phyloP scores from a whole-genome alignment of 495 filamentous ascomycete genomes.

The Talaromyces stipitatus region DNA sequence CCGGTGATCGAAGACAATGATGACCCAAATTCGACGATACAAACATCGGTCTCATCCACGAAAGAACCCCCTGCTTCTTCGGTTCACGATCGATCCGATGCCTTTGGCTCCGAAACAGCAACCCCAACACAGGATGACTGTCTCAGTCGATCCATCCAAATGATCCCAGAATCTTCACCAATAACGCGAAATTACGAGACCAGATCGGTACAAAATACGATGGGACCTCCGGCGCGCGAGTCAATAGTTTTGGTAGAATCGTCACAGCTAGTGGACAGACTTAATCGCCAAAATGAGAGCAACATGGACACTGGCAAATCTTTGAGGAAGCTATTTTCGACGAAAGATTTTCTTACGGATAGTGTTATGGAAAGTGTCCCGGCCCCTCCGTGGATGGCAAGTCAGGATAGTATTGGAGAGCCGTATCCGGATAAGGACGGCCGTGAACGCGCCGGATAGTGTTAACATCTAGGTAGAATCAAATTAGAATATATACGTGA shows the following conservation, averaged over 20 bases:
- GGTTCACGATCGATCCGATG: background rate
- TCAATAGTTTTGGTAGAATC: constrained; percentile 37
- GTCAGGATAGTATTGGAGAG: constrained; percentile 34
- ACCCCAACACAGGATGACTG: constrained; percentile 15
- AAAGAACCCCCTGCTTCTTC: background rate
- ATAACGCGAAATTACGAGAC: constrained; percentile 4
- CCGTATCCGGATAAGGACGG: background rate
- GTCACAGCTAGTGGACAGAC: constrained; percentile 31
- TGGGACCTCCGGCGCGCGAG: constrained; percentile 13
- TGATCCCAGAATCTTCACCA: constrained; percentile 38
- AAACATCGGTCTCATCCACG: background rate
- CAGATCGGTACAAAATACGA: background rate
- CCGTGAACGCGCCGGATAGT: constrained; percentile 1
- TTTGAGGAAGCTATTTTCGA: constrained; percentile 16
- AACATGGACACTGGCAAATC: constrained; percentile 10
- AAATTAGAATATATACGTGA: background rate
- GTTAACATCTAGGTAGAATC: background rate
- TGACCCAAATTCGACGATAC: background rate
- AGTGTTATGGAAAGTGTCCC: constrained; percentile 43
- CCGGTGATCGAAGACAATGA: constrained; percentile 10
- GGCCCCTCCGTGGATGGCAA: constrained; percentile 29
- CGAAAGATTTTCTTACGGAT: constrained; percentile 35
- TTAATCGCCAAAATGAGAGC: constrained; percentile 8
- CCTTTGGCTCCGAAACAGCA: constrained; percentile 14
- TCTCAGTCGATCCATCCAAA: constrained; percentile 20